A percentile compares a stretch with the other conserved stretches of the same genome.
Evolutionary conservation across 129 eudicot species (phyloP).

Genomic region (Arctium lappa): DNA sequence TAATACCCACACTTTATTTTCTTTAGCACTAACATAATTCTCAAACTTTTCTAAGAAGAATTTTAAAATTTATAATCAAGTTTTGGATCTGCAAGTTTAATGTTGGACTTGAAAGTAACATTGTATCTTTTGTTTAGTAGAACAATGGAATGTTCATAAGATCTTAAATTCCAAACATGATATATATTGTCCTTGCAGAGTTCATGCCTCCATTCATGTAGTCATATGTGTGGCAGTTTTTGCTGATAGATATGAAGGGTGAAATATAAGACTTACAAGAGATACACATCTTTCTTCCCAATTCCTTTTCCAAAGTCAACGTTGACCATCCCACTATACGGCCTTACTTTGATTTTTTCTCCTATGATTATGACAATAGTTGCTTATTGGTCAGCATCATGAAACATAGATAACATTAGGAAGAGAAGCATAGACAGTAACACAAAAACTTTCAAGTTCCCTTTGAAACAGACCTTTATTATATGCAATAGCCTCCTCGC

Average conservation of each 20-base stretch:
- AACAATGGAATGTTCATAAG: neutral
- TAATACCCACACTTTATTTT: neutral
- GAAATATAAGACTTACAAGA: slow-evolving; percentile 61
- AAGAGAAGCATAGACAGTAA: neutral
- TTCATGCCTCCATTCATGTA: neutral
- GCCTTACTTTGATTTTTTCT: slow-evolving; percentile 65
- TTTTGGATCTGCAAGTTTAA: neutral
- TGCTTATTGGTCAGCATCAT: slow-evolving; percentile 20
- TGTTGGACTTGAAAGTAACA: neutral
- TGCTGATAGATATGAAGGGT: slow-evolving; percentile 5
- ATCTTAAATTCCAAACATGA: neutral
- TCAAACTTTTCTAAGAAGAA: neutral
- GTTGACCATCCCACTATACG: slow-evolving; percentile 87
- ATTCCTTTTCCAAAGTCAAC: slow-evolving; percentile 91
- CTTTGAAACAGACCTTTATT: slow-evolving; percentile 58
- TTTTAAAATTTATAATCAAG: neutral
- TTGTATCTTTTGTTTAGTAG: neutral
- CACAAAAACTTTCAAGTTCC: neutral
- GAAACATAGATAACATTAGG: neutral
- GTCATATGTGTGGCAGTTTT: neutral
- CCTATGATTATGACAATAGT: slow-evolving; percentile 57
- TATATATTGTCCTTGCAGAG: no score
- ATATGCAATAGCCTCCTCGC: slow-evolving; percentile 88
- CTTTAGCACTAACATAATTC: neutral
- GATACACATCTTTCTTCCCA: slow-evolving; percentile 81